These are phyloP conservation scores for Thelonectria blattea DNA, from an alignment of 2,329 filamentous ascomycete genomes.

Conservation along the genomic window DNA sequence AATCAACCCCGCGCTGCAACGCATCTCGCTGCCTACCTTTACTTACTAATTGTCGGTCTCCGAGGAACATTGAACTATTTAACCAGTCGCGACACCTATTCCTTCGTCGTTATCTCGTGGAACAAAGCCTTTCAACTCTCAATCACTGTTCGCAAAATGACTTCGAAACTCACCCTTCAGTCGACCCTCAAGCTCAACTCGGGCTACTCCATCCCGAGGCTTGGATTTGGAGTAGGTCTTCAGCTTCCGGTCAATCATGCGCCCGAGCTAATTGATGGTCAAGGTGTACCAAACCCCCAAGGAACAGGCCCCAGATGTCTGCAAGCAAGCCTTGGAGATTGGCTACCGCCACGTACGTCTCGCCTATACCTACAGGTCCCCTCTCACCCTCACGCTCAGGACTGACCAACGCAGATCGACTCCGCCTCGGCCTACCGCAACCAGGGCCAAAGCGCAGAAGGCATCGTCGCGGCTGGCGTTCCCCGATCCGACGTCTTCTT, in stretches of 20 bases:
- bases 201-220: slow-evolving; percentile 57
- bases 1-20: background rate
- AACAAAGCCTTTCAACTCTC: too few relatives aligned
- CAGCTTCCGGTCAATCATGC: background rate
- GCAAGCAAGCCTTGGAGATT: slow-evolving; percentile 53
- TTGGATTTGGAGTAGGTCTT: slow-evolving; percentile 60
- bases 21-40: background rate
- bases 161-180: slow-evolving; percentile 51
- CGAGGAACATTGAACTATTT: background rate
- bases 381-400: background rate
- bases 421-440: slow-evolving; percentile 60
- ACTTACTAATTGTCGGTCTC: background rate
- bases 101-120: too few relatives aligned
- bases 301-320: slow-evolving; percentile 44
- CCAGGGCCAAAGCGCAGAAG: slow-evolving; percentile 55
- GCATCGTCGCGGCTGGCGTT: slow-evolving; percentile 50
- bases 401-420: slow-evolving; percentile 50
- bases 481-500: slow-evolving; percentile 59
- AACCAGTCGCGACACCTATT: too few relatives aligned
- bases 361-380: background rate
- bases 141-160: slow-evolving; percentile 47
- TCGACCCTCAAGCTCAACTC: slow-evolving; percentile 61
- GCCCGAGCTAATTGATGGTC: slow-evolving; percentile 15
- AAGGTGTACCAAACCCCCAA: slow-evolving; percentile 58
- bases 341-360: slow-evolving; percentile 59